A percentile compares a stretch with the other conserved stretches of the same genome.
These are phyloP conservation scores for Dictyostelium firmibasis DNA, from an alignment of 78 protist species.

Conservation along the genomic window DNA sequence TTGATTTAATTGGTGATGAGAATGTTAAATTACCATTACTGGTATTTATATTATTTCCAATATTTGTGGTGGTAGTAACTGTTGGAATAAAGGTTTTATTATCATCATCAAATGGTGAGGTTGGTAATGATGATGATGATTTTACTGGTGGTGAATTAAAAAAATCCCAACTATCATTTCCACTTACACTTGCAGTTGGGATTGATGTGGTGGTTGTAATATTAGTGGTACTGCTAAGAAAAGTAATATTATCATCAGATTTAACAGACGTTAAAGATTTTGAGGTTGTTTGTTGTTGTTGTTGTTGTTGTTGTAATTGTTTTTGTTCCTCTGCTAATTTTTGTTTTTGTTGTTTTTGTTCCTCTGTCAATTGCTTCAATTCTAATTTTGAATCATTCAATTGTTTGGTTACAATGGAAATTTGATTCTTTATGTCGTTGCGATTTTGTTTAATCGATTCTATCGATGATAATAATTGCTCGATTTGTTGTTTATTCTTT, in stretches of 20 bases:
- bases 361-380: conserved; percentile 10
- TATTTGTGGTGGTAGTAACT: not conserved
- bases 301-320: not conserved
- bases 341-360: conserved; percentile 37
- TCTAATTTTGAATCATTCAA: conserved; percentile 19
- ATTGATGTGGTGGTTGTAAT: not conserved
- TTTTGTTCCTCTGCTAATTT: conserved; percentile 38
- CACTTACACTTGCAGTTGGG: conserved; percentile 20
- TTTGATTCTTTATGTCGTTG: not conserved
- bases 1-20: conserved; percentile 3
- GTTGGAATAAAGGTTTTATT: not conserved
- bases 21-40: not conserved
- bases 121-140: conserved; percentile 30
- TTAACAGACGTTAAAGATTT: not conserved
- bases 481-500: conserved; percentile 13
- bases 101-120: conserved; percentile 34
- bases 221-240: not conserved
- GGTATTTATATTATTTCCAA: not conserved
- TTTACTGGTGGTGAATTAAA: not conserved
- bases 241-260: conserved; percentile 19
- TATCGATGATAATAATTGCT: not conserved
- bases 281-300: not conserved
- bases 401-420: not conserved
- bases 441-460: conserved; percentile 23
- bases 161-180: conserved; percentile 21